Evolutionary conservation across 1,284 basidiomycete species (phyloP), one percentile per base, ranked within the genome.

Genomic region (Uromyces viciae-fabae): DNA sequence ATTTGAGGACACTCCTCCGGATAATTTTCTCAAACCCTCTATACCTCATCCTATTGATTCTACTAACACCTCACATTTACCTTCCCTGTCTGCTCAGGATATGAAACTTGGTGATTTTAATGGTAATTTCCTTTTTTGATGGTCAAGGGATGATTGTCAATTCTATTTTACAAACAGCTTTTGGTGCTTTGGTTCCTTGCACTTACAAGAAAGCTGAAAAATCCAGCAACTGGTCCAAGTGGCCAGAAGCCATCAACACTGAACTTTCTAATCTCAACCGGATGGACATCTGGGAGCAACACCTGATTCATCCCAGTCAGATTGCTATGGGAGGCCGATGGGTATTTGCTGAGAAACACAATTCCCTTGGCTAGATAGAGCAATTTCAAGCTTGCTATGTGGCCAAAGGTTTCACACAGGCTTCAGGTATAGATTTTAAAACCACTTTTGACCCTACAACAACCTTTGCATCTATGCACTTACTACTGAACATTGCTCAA

Each of bases 401-500:
- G 9, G 71, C 73, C 3, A n/a, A 60, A 31, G 73, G 73, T 33
- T 54, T 28, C 52, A 74, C 7, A 5, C 72, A 74, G 52, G n/a
- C 4, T 1, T 17, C 36, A 14, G 73, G 72, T 7, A 9, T 56
- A 19, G 72, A 75, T 15, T 75, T 38, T 31, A 15, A 33, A 22
- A 54, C 28, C 22, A 75, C 33, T 58, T 75, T 75, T 75, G 49
- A 33, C 4, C 73, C 73, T 3, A 75, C 73, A 36, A 54, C 73
- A 17, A 75, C 52, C 3, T 56, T 75, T 58, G 38, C 54, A 22
- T 75, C 54, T 3, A 38, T 58, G 14, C 49, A n/a, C 4, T 22
- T 75, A 2, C 36, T 75, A 38, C 73, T 75, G 3, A 43, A 11
- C 7, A 4, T 74, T 7, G 72, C 72, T 11, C 46, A 8, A 9